Conservation (phyloP, 305 asterid species). For the Andrographis paniculata region DNA sequence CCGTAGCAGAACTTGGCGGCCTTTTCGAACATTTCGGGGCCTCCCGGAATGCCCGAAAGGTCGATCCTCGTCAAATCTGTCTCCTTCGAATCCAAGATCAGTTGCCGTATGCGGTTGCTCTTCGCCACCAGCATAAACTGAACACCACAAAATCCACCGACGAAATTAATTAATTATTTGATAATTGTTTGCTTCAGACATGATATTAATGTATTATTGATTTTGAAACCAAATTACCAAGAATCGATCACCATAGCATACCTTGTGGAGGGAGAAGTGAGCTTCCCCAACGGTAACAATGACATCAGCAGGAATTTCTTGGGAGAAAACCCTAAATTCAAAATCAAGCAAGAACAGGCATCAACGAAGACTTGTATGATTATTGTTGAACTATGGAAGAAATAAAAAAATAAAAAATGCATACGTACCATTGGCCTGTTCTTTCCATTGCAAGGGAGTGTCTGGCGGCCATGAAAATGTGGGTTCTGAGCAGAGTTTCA, state of each 20-base stretch:
- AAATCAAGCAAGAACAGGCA: not conserved
- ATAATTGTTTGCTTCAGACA: no score
- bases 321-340: slow-evolving; percentile 69
- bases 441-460: slow-evolving; percentile 1
- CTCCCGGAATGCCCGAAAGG: slow-evolving; percentile 81
- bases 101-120: slow-evolving; percentile 73
- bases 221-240: no score
- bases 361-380: not conserved
- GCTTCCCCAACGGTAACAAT: slow-evolving; percentile 75
- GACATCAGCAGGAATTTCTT: slow-evolving; percentile 81
- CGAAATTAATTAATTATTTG: not conserved
- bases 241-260: no score
- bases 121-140: slow-evolving; percentile 95
- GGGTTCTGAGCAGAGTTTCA: not conserved
- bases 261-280: slow-evolving; percentile 84
- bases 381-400: no score
- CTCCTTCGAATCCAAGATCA: slow-evolving; percentile 63
- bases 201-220: no score
- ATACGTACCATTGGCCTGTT: not conserved
- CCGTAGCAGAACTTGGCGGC: slow-evolving; percentile 93
- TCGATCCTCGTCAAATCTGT: slow-evolving; percentile 51
- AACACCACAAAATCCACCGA: not conserved
- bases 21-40: slow-evolving; percentile 76
- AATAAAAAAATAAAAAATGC: not conserved
- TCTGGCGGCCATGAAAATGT: not conserved